Base-by-base conservation (phyloP, 2,329 filamentous ascomycete genomes). In the Penicillium sp. region DNA sequence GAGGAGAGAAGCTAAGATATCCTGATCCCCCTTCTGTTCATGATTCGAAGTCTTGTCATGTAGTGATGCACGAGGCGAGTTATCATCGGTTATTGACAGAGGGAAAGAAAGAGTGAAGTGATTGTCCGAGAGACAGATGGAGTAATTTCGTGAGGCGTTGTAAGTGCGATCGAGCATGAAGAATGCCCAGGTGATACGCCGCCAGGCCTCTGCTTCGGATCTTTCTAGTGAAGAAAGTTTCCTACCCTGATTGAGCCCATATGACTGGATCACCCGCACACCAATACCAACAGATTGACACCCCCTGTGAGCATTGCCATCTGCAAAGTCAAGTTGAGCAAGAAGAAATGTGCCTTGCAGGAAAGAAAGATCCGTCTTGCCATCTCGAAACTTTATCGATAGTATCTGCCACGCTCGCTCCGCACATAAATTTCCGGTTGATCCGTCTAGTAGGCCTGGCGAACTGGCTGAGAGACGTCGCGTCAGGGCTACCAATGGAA, bases 121-220 rank as follows among this genome's bases (percentile, higher is more conserved):
- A 19, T 66, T 68, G 31, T 68, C 64, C 1, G 64, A 54, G 1
- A 68, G 64, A 39, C 64, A 67, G 0, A 67, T 21, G 2, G 66
- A 68, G 33, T 68, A 68, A 24, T 60, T 64, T 16, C 64, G 59
- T 2, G 65, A 68, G 8, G 65, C 64, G 35, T 65, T 66, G 29
- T 68, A 68, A 5, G 56, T 62, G 49, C 66, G 64, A 48, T 68
- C 65, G 19, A 68, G 58, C 62, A 68, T 68, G 37, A 68, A 68
- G 41, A 61, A 68, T 3, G 65, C 61, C 66, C 66, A 68, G 0
- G 64, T 63, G 9, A 67, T 62, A 19, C 66, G 55, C 46, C 58
- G 57, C 26, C 58, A 55, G 5, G 56, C 56, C 43, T 68, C 66
- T 7, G 45, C 39, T 1, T 63, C 63, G 1, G 43, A 24, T 2